Percentiles rank a stretch among this genome's conserved stretches.
These are phyloP conservation scores for Eruca vesicaria DNA, from an alignment of 441 rosid species.

Conservation along the genomic window DNA sequence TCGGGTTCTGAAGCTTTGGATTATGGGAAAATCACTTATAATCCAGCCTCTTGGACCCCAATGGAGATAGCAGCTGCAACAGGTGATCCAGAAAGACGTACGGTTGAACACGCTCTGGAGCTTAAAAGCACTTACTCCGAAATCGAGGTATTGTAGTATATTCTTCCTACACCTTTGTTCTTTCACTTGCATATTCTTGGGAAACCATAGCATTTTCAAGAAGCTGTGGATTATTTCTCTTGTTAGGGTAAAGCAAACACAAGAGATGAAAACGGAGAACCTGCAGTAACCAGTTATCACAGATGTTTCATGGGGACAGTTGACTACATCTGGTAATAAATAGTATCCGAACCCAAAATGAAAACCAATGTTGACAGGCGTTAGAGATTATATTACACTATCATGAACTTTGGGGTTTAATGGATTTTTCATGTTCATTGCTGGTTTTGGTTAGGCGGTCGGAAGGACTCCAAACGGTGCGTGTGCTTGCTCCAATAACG, in stretches of 20 bases:
- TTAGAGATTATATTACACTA: neutral
- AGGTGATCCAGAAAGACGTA: constrained; percentile 52
- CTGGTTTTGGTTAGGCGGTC: constrained; percentile 60
- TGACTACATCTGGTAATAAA: constrained; percentile 83
- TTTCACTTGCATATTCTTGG: neutral
- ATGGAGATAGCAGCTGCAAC: constrained; percentile 84
- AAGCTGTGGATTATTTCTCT: neutral
- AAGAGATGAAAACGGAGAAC: constrained; percentile 79
- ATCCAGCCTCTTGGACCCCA: constrained; percentile 82
- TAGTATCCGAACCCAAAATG: neutral
- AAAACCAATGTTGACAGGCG: neutral
- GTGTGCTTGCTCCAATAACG: constrained; percentile 88
- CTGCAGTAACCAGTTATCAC: constrained; percentile 84
- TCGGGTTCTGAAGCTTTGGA: constrained; percentile 40
- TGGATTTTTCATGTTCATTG: neutral
- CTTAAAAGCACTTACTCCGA: constrained; percentile 85
- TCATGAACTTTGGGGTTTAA: neutral
- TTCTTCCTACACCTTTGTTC: neutral
- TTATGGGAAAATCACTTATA: constrained; percentile 41
- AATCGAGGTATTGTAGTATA: constrained; percentile 57
- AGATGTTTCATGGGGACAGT: constrained; percentile 94
- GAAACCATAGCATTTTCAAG: neutral
- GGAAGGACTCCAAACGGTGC: constrained; percentile 76
- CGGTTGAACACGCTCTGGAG: constrained; percentile 67
- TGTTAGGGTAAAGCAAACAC: constrained; percentile 66